Conservation (phyloP, 371 early-diverging fungal species). For the Lichtheimia corymbifera region DNA sequence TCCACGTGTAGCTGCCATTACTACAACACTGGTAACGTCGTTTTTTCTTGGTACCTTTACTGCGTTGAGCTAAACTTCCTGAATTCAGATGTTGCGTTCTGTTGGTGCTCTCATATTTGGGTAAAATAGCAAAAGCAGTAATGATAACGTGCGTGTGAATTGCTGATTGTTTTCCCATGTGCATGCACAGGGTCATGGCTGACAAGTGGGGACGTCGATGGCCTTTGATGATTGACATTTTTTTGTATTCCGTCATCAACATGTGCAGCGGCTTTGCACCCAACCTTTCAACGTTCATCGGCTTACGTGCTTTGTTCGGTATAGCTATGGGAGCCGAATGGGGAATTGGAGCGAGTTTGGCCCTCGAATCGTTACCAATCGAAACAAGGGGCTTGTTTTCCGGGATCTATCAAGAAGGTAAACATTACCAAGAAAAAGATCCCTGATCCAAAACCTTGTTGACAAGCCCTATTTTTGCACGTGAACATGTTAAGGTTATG, state of each 20-base stretch:
- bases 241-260: slow-evolving; percentile 64
- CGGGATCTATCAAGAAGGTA: slow-evolving; percentile 71
- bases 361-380: slow-evolving; percentile 67
- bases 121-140: slow-evolving; percentile 12
- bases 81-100: slow-evolving; percentile 59
- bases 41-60: too few relatives aligned
- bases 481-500: slow-evolving; percentile 42
- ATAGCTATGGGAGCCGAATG: slow-evolving; percentile 80
- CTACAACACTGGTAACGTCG: slow-evolving; percentile 41
- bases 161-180: not conserved
- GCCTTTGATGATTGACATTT: slow-evolving; percentile 69
- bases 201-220: slow-evolving; percentile 71
- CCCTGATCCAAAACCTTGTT: too few relatives aligned
- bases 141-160: too few relatives aligned
- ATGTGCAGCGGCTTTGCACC: slow-evolving; percentile 69
- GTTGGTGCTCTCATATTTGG: slow-evolving; percentile 76
- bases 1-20: slow-evolving; percentile 33
- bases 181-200: slow-evolving; percentile 40
- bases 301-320: slow-evolving; percentile 66
- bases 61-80: too few relatives aligned
- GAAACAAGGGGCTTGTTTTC: slow-evolving; percentile 73
- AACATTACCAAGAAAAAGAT: slow-evolving; percentile 18
- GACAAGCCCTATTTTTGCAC: too few relatives aligned
- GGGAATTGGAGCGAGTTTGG: slow-evolving; percentile 75
- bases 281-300: slow-evolving; percentile 49